phyloP scores from a whole-genome alignment of 2,329 filamentous ascomycete genomes.

The Chrysoporthe austroafricana region DNA sequence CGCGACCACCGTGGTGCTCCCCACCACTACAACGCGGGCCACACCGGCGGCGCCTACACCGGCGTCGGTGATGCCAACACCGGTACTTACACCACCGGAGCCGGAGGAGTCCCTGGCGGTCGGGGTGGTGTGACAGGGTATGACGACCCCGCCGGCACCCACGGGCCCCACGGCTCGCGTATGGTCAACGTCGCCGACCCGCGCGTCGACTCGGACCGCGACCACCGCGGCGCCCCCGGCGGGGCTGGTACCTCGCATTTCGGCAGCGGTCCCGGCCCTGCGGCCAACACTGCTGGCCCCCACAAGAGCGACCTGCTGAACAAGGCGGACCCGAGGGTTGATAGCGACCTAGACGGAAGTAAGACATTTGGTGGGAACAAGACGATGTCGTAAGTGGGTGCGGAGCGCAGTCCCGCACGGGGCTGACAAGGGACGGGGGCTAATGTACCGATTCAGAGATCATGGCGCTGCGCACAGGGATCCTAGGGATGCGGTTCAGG shows the following conservation, averaged over 20 bases:
- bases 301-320: slow-evolving; percentile 58
- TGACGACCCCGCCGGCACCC: slow-evolving; percentile 37
- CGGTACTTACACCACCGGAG: slow-evolving; percentile 31
- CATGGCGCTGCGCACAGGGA: slow-evolving; percentile 38
- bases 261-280: slow-evolving; percentile 38
- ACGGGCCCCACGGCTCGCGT: slow-evolving; percentile 40
- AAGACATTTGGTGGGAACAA: slow-evolving; percentile 60
- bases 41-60: slow-evolving; percentile 34
- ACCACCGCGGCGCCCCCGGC: slow-evolving; percentile 33
- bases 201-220: slow-evolving; percentile 44
- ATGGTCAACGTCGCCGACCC: slow-evolving; percentile 44
- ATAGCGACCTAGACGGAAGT: slow-evolving; percentile 58
- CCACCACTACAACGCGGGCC: slow-evolving; percentile 19
- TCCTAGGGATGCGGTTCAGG: slow-evolving; percentile 60
- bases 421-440: background rate
- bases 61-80: background rate
- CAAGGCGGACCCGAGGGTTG: slow-evolving; percentile 60
- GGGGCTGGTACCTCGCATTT: slow-evolving; percentile 28
- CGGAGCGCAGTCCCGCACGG: background rate
- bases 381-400: slow-evolving; percentile 49
- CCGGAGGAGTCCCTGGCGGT: background rate
- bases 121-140: slow-evolving; percentile 35
- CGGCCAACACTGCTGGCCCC: slow-evolving; percentile 52
- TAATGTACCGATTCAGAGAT: background rate
- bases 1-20: slow-evolving; percentile 43